Conservation (phyloP, 139 green algal species). For the Astrephomene gubernaculifera region DNA sequence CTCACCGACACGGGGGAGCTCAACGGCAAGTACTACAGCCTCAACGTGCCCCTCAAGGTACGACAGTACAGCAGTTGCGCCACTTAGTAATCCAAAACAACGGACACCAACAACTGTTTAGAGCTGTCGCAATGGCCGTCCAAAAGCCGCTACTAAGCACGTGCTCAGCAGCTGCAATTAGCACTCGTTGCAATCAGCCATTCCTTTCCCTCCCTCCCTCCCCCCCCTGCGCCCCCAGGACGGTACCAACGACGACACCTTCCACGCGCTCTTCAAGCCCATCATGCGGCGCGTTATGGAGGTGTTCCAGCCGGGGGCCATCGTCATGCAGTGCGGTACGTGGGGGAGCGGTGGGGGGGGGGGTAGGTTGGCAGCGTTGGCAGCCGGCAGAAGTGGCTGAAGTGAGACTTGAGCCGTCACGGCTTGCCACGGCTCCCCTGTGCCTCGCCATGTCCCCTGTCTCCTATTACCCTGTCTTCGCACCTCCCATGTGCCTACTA, state of each 20-base stretch:
- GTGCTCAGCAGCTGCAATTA: no score
- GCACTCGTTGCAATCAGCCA: slow-evolving; percentile 30
- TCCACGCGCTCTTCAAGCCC: slow-evolving; percentile 87
- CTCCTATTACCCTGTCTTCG: no score
- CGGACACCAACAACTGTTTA: no score
- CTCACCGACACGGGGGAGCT: slow-evolving; percentile 88
- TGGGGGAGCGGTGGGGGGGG: neutral
- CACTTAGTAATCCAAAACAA: no score
- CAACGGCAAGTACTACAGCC: slow-evolving; percentile 78
- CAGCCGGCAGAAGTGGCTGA: no score
- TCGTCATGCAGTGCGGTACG: slow-evolving; percentile 96
- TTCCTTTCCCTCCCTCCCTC: slow-evolving; percentile 63
- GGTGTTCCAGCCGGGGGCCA: slow-evolving; percentile 90
- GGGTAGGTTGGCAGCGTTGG: neutral
- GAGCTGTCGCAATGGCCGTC: no score
- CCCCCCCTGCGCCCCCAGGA: slow-evolving; percentile 71
- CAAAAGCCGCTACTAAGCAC: no score
- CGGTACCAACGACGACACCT: slow-evolving; percentile 90
- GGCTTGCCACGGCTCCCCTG: neutral
- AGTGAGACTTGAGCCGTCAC: neutral
- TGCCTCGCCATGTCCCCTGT: no score
- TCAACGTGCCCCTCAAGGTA: slow-evolving; percentile 88
- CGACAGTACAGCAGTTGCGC: no score
- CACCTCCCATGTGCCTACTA: no score
- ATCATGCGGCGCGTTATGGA: slow-evolving; percentile 93